phyloP scores from a whole-genome alignment of 108 stramenopile species.

The Skeletonema costatum region DNA sequence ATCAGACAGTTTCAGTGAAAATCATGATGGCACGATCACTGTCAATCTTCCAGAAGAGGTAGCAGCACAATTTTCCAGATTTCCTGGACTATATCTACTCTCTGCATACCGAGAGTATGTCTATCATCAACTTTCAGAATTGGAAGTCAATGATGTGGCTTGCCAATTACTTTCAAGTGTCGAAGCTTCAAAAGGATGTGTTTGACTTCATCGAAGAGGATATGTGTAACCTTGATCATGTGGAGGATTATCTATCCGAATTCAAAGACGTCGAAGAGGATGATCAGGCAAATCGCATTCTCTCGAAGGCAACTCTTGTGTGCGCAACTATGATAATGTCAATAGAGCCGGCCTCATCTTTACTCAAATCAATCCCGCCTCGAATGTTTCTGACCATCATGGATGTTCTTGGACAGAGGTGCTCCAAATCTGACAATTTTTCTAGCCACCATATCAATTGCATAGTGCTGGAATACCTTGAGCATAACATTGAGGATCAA shows the following conservation, averaged over 20 bases:
- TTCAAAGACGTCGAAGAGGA: background rate
- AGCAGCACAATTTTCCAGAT: slow-evolving; percentile 33
- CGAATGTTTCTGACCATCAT: too few relatives aligned
- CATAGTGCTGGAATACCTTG: too few relatives aligned
- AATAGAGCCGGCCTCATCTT: background rate
- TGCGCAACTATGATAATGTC: background rate
- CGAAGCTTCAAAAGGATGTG: slow-evolving; percentile 10
- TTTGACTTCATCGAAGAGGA: background rate
- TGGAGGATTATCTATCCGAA: background rate
- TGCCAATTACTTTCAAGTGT: slow-evolving; percentile 11
- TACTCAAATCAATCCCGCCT: background rate
- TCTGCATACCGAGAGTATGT: background rate
- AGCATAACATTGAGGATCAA: too few relatives aligned
- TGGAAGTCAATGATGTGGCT: slow-evolving; percentile 6
- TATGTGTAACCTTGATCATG: background rate
- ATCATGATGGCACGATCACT: slow-evolving; percentile 7
- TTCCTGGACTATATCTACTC: slow-evolving; percentile 39
- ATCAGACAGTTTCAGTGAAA: background rate
- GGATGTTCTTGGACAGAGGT: too few relatives aligned
- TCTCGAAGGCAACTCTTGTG: background rate
- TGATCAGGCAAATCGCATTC: background rate
- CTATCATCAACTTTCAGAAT: slow-evolving; percentile 8
- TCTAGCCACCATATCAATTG: too few relatives aligned
- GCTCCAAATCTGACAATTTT: too few relatives aligned
- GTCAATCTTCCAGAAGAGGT: slow-evolving; percentile 19